Evolutionary conservation across 495 filamentous ascomycete species (phyloP), one percentile per base, ranked within the genome.

Genomic region (Articulospora tetracladia): DNA sequence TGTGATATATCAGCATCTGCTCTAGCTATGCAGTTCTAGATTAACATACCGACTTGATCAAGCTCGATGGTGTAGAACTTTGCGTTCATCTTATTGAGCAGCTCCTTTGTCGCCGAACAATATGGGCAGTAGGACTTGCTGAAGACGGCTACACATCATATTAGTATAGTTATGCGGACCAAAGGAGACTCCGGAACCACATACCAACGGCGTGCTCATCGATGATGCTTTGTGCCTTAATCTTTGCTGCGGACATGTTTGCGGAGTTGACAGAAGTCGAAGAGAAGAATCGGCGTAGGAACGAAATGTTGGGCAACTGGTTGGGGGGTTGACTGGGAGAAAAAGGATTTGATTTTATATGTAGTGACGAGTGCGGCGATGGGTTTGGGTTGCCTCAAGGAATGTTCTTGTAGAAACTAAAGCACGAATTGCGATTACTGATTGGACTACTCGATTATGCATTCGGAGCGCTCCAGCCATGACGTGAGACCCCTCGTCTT

Each of bases 91-190:
- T 85, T 74, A 65, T 75, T 80, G 65, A 99, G 79, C 36, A 91
- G 77, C 11, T 72, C 53, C 84, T 97, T 97, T 63, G 86, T 84
- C 55, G 92, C 80, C 28, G 70, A 76, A 80, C 93, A 98, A 83
- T 96, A 93, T n/a, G 93, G 93, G 82, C 94, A 99, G 76, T 89
- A 96, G 15, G 87, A 90, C 77, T 99, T 99, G 72, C 85, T 90
- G 83, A 98, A 98, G 64, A 98, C 89, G 61, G 93, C 90, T 93
- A 30, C 20, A 41, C 28, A 55, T 13, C 12, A 61, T 34, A 27
- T 57, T 32, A 56, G 32, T 41, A 1, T 17, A 50, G 25, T 22
- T 24, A 6, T 3, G 44, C 10, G 39, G 44, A 51, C n/a, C 1
- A 17, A 50, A 20, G 44, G 17, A 30, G 36, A n/a, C n/a, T n/a